Conservation (phyloP, 2,329 filamentous ascomycete genomes). For the Pseudogymnoascus sp. region DNA sequence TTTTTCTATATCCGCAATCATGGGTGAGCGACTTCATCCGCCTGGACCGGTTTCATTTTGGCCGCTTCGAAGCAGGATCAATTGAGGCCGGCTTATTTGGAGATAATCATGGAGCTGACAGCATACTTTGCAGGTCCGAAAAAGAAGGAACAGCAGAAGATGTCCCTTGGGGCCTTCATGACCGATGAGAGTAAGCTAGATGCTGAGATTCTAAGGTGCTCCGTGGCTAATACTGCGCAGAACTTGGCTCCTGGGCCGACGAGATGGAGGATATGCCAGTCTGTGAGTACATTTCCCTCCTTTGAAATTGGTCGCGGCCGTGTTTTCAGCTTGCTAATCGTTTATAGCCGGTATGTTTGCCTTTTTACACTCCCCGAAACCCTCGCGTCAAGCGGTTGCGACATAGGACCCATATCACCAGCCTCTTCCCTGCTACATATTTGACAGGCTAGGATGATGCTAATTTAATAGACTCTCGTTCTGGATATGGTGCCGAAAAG, state of each 20-base stretch:
- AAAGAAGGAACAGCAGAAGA: constrained; percentile 81
- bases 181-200: constrained; percentile 70
- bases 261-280: constrained; percentile 75
- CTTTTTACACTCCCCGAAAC: neutral
- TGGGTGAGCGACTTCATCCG: constrained; percentile 2
- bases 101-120: neutral
- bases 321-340: constrained; percentile 21
- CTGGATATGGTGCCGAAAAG: constrained; percentile 27
- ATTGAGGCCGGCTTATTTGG: neutral
- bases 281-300: constrained; percentile 23
- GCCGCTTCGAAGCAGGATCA: neutral
- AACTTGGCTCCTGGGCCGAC: constrained; percentile 91
- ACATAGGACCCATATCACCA: neutral
- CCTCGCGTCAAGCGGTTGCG: neutral
- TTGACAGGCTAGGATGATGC: constrained; percentile 2
- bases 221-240: constrained; percentile 39
- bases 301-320: neutral
- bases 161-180: constrained; percentile 96
- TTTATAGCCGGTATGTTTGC: constrained; percentile 27
- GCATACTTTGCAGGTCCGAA: constrained; percentile 35
- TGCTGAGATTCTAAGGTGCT: constrained; percentile 35
- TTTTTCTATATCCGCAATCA: constrained; percentile 10
- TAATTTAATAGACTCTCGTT: constrained; percentile 26
- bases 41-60: neutral
- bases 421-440: neutral